Base-by-base conservation (phyloP, 2,329 filamentous ascomycete species). In the Phaeosphaeria sp. region DNA sequence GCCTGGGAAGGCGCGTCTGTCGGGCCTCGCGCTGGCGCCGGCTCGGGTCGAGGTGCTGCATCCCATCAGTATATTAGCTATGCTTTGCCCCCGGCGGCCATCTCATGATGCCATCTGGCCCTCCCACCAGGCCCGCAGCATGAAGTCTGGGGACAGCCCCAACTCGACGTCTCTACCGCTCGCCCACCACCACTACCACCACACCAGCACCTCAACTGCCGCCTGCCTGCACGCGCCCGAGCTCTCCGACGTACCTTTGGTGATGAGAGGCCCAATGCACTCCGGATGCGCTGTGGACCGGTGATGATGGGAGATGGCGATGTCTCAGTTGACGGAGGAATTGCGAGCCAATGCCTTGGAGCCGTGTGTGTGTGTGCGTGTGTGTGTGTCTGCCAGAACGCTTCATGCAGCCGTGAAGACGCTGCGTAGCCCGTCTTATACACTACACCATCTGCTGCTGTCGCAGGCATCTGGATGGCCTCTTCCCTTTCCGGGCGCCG, bases 401-500 rank as follows among this genome's bases (percentile, higher is more conserved):
- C 69, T 71, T 68, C 53, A 67, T 73, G 69, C 66, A 67, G 54
- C 58, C 54, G 54, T 63, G 52, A 64, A 67, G 68, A 67, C 60
- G 71, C 64, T 67, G 54, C 62, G 56, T 58, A 64, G 55, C 52
- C 64, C 70, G 64, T 74, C 71, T 77, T 77, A 77, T 77, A 77
- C 72, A 65, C 55, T 64, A 58, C 20, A 49, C 17, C 54, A 15
- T 36, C 30, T 36, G 30, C 30, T 36, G 30, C 51, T 49, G 63
- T 64, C 58, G 52, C 70, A 60, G 60, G 63, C 53, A 52, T 59
- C 59, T 22, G 41, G 22, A 48, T 30, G 44, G 55, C 65, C 71
- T 61, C 73, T 75, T 65, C 72, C 51, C 74, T 56, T 56, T 74
- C 66, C 64, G 69, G 69, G 68, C 60, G 58, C 47, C 46, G 57